These are phyloP conservation scores for Penicillium sp. DNA, from an alignment of 2,329 filamentous ascomycete species.

Conservation along the genomic window DNA sequence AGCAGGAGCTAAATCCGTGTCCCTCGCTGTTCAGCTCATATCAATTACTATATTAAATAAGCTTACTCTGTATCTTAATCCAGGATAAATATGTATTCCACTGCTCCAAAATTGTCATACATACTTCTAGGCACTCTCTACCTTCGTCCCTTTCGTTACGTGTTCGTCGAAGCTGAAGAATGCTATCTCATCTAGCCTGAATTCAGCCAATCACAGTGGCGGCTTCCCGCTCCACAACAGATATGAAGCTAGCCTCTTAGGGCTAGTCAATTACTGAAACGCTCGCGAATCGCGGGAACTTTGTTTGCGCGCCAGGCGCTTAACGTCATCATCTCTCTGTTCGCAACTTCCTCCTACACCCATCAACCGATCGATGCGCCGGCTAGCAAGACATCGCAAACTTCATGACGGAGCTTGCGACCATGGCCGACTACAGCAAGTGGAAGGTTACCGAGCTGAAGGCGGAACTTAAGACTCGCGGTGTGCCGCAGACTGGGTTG, in stretches of 20 bases:
- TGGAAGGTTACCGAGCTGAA: constrained; percentile 73
- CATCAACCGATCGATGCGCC: not conserved
- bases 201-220: not conserved
- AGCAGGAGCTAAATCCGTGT: too few species aligned
- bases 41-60: not conserved
- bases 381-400: not conserved
- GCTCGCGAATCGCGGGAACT: not conserved
- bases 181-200: not conserved
- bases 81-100: too few species aligned
- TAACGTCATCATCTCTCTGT: not conserved
- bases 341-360: not conserved
- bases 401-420: constrained; percentile 11
- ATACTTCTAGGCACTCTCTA: too few species aligned
- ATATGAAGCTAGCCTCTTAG: not conserved
- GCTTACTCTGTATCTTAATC: too few species aligned
- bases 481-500: constrained; percentile 65
- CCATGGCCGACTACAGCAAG: constrained; percentile 53
- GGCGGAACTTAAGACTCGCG: constrained; percentile 67
- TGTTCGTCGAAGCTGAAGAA: too few species aligned
- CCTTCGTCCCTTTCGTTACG: too few species aligned
- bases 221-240: not conserved
- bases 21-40: too few species aligned
- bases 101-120: too few species aligned
- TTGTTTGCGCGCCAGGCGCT: not conserved
- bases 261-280: not conserved